Conservation (phyloP, 768 basidiomycete species). For the Rickenella mellea region DNA sequence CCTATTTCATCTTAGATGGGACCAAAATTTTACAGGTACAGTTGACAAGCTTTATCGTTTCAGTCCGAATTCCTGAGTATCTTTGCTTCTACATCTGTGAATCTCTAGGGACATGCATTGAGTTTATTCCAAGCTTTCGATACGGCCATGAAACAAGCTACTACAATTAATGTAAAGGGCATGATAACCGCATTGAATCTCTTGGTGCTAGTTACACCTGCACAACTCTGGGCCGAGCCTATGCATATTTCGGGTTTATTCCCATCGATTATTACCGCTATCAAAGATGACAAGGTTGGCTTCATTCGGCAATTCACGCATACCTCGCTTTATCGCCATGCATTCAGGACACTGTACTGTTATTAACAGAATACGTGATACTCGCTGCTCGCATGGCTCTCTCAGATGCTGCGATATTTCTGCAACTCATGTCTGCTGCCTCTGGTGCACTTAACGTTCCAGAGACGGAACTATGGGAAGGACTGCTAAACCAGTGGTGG, state of each 20-base stretch:
- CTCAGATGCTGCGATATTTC: conserved; percentile 56
- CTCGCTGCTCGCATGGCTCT: conserved; percentile 68
- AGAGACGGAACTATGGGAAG: conserved; percentile 52
- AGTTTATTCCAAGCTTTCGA: conserved; percentile 51
- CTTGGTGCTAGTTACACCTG: conserved; percentile 54
- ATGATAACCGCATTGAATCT: conserved; percentile 51
- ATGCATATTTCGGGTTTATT: conserved; percentile 73
- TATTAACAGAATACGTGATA: conserved; percentile 63
- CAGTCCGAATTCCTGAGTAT: neutral
- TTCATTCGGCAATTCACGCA: too few species aligned
- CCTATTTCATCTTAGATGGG: conserved; percentile 71
- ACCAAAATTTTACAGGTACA: conserved; percentile 52
- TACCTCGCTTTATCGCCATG: conserved; percentile 4
- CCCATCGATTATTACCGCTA: conserved; percentile 42
- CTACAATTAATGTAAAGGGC: conserved; percentile 52
- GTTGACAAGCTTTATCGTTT: neutral
- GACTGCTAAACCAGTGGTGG: conserved; percentile 75
- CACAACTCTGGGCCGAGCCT: conserved; percentile 59
- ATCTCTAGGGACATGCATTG: conserved; percentile 39
- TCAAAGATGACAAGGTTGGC: conserved; percentile 60
- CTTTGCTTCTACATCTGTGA: too few species aligned
- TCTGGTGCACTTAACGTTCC: conserved; percentile 35
- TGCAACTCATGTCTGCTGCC: conserved; percentile 59
- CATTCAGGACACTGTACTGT: conserved; percentile 24
- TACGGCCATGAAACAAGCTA: conserved; percentile 36